These are phyloP conservation scores for Thelonectria blattea DNA, from an alignment of 2,329 filamentous ascomycete species.

Conservation along the genomic window DNA sequence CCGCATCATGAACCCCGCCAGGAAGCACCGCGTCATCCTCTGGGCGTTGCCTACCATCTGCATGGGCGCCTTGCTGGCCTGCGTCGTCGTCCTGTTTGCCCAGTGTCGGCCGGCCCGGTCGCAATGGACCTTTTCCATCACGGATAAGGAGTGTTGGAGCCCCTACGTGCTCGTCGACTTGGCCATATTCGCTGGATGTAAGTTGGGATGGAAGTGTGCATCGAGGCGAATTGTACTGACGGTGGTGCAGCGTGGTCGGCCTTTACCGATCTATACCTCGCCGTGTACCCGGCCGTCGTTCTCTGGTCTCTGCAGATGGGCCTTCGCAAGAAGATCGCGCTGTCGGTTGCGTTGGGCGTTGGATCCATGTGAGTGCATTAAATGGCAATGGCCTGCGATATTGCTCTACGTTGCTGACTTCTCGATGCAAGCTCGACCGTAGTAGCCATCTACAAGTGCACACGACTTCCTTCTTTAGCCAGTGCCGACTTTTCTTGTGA, in stretches of 20 bases:
- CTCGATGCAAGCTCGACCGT: slow-evolving; percentile 27
- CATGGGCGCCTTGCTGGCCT: slow-evolving; percentile 41
- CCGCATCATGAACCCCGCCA: slow-evolving; percentile 46
- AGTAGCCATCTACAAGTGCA: slow-evolving; percentile 45
- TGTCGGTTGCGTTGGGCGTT: slow-evolving; percentile 47
- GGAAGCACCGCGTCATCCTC: slow-evolving; percentile 42
- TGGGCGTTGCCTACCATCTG: slow-evolving; percentile 44
- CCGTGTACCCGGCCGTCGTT: slow-evolving; percentile 48
- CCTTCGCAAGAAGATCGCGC: slow-evolving; percentile 48
- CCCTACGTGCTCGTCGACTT: slow-evolving; percentile 46
- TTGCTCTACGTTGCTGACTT: background rate
- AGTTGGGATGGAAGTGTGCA: background rate
- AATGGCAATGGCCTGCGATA: background rate
- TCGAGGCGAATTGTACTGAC: background rate
- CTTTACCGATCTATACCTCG: slow-evolving; percentile 50
- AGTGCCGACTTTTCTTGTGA: slow-evolving; percentile 36
- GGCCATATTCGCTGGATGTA: slow-evolving; percentile 48
- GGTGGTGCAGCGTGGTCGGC: slow-evolving; percentile 40
- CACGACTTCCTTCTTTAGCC: slow-evolving; percentile 40
- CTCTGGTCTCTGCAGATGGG: slow-evolving; percentile 47
- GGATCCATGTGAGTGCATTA: slow-evolving; percentile 44
- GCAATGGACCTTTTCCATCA: slow-evolving; percentile 47
- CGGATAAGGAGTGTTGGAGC: slow-evolving; percentile 44
- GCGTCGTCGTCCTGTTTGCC: slow-evolving; percentile 49
- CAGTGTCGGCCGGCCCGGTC: slow-evolving; percentile 49